These are phyloP conservation scores for Pleoardoris graminearum DNA, from an alignment of 2,329 filamentous ascomycete genomes.

Conservation along the genomic window DNA sequence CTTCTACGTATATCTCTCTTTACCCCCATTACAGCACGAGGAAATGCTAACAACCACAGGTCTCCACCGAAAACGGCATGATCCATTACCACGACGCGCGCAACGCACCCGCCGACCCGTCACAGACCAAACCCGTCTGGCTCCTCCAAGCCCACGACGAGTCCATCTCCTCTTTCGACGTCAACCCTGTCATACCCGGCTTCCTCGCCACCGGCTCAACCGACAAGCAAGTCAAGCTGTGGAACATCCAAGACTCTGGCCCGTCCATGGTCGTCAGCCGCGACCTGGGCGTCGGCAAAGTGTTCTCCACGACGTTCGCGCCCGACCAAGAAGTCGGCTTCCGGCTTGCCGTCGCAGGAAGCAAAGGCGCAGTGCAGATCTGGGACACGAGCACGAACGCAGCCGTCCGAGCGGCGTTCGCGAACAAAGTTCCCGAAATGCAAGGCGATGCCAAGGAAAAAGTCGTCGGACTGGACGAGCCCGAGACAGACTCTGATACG, in stretches of 20 bases:
- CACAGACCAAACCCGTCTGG: slow-evolving; percentile 84
- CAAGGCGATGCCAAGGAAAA: slow-evolving; percentile 72
- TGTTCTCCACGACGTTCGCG: slow-evolving; percentile 89
- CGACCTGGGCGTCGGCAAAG: slow-evolving; percentile 90
- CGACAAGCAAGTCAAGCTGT: slow-evolving; percentile 94
- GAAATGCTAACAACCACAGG: slow-evolving; percentile 33
- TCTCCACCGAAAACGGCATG: slow-evolving; percentile 85
- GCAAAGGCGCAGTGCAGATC: slow-evolving; percentile 87
- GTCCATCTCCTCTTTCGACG: slow-evolving; percentile 86
- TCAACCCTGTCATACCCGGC: slow-evolving; percentile 87
- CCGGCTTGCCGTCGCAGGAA: slow-evolving; percentile 88
- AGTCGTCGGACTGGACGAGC: slow-evolving; percentile 71
- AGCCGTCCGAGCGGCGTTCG: slow-evolving; percentile 83
- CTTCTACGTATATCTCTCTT: slow-evolving; percentile 71
- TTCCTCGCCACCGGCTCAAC: slow-evolving; percentile 92
- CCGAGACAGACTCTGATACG: slow-evolving; percentile 65
- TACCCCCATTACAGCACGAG: neutral
- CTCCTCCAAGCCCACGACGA: slow-evolving; percentile 94
- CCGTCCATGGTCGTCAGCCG: slow-evolving; percentile 90
- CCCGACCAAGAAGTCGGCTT: slow-evolving; percentile 91
- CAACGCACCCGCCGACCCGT: slow-evolving; percentile 71
- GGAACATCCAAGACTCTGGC: slow-evolving; percentile 81
- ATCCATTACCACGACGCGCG: slow-evolving; percentile 91
- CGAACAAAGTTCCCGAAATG: slow-evolving; percentile 64
- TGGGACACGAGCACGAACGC: slow-evolving; percentile 97